A percentile compares a stretch with the other conserved stretches of the same genome.
These are phyloP conservation scores for Solanum habrochaites DNA, from an alignment of 257 asterid genomes.

Conservation along the genomic window DNA sequence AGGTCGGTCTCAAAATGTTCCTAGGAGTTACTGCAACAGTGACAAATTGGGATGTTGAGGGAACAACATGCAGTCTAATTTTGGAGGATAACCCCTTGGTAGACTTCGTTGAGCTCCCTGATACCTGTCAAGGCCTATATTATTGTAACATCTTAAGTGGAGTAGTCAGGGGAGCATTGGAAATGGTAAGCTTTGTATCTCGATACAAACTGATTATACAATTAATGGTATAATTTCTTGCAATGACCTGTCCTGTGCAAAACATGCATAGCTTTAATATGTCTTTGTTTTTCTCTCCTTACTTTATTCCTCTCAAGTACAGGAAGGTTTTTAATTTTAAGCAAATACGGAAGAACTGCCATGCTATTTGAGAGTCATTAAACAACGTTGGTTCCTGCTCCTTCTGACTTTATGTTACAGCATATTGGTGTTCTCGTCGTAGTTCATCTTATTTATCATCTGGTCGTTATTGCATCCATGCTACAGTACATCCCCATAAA, in stretches of 20 bases:
- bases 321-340: background rate
- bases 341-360: background rate
- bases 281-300: background rate
- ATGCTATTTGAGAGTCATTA: background rate
- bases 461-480: background rate
- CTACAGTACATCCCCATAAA: background rate
- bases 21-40: conserved; percentile 74
- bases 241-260: background rate
- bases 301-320: background rate
- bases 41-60: conserved; percentile 73
- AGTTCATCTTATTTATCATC: background rate
- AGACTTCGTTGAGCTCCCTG: conserved; percentile 96
- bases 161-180: conserved; percentile 87
- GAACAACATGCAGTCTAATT: conserved; percentile 87
- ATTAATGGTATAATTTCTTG: background rate
- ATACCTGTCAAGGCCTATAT: conserved; percentile 87
- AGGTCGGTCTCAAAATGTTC: conserved; percentile 93
- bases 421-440: background rate
- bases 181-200: conserved; percentile 76
- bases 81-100: conserved; percentile 91
- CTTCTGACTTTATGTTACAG: background rate
- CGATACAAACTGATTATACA: conserved; percentile 1
- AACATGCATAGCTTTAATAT: background rate
- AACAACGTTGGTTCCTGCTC: background rate
- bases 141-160: conserved; percentile 95